phyloP scores from a whole-genome alignment of 257 asterid species.

The Solanum bulbocastanum region DNA sequence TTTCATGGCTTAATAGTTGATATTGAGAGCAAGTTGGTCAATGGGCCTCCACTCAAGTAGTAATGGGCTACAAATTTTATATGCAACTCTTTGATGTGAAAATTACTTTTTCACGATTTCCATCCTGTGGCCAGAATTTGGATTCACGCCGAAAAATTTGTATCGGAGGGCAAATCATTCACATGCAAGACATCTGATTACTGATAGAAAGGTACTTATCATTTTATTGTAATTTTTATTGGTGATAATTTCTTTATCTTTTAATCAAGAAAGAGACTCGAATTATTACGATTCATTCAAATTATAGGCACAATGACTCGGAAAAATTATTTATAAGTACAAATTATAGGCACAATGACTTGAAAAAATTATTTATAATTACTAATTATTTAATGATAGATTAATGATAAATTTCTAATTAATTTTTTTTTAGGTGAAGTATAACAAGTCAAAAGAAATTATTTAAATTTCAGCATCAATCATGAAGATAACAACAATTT shows the following conservation, averaged over 20 bases:
- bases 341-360: neutral
- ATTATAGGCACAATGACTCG: neutral
- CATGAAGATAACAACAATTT: neutral
- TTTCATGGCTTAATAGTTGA: neutral
- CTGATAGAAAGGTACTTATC: neutral
- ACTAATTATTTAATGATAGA: neutral
- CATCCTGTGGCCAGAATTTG: no score
- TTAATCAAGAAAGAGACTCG: neutral
- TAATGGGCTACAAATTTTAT: neutral
- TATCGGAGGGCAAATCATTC: neutral
- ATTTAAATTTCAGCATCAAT: neutral
- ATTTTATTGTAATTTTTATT: neutral
- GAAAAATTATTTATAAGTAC: no score
- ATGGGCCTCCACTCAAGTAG: neutral
- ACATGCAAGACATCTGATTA: neutral
- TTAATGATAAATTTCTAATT: neutral
- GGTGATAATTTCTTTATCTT: neutral
- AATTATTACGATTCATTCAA: neutral
- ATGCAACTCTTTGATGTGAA: neutral
- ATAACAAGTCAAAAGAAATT: neutral
- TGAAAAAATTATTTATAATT: neutral
- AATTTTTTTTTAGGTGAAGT: neutral
- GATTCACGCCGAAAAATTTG: fast-evolving
- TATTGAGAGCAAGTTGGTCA: neutral
- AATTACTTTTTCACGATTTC: neutral